Evolutionary conservation across 306 rosid species (phyloP).

Genomic region (Pyrus pyrifolia): DNA sequence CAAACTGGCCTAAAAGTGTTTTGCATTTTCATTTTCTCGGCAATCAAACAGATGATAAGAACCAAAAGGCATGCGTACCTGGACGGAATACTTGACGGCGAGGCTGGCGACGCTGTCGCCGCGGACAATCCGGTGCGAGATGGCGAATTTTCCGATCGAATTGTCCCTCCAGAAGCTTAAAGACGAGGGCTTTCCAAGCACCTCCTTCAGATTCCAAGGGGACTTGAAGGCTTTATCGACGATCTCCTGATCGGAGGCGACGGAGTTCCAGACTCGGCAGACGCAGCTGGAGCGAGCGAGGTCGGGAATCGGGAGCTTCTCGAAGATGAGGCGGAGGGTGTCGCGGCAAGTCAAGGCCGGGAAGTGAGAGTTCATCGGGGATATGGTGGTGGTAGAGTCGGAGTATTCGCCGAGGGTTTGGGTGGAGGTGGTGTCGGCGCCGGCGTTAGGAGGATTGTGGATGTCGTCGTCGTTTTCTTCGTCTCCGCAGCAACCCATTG

Average conservation of each 20-base stretch:
- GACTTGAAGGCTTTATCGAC: slow-evolving; percentile 43
- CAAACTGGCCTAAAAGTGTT: no score
- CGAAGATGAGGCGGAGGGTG: slow-evolving; percentile 68
- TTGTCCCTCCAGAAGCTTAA: slow-evolving; percentile 92
- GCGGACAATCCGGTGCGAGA: slow-evolving; percentile 60
- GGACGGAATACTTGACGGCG: slow-evolving; percentile 88
- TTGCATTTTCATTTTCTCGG: neutral
- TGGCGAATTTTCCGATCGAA: slow-evolving; percentile 63
- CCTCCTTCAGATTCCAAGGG: slow-evolving; percentile 62
- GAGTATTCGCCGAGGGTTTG: neutral
- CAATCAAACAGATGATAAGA: neutral
- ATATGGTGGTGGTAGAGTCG: slow-evolving; percentile 25
- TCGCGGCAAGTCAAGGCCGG: slow-evolving; percentile 67
- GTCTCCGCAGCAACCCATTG: slow-evolving; percentile 59
- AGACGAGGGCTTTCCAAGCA: slow-evolving; percentile 63
- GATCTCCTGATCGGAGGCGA: slow-evolving; percentile 73
- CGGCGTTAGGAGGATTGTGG: slow-evolving; percentile 21
- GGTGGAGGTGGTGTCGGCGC: slow-evolving; percentile 20
- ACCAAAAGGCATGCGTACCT: slow-evolving; percentile 29
- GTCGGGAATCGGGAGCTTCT: slow-evolving; percentile 63
- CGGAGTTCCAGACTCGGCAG: slow-evolving; percentile 74
- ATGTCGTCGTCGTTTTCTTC: slow-evolving; percentile 48
- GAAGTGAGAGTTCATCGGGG: slow-evolving; percentile 71
- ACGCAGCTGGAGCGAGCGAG: slow-evolving; percentile 82
- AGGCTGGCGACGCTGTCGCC: slow-evolving; percentile 83